These are phyloP conservation scores for Globisporangium orthogonon DNA, from an alignment of 352 stramenopile species.

Conservation along the genomic window DNA sequence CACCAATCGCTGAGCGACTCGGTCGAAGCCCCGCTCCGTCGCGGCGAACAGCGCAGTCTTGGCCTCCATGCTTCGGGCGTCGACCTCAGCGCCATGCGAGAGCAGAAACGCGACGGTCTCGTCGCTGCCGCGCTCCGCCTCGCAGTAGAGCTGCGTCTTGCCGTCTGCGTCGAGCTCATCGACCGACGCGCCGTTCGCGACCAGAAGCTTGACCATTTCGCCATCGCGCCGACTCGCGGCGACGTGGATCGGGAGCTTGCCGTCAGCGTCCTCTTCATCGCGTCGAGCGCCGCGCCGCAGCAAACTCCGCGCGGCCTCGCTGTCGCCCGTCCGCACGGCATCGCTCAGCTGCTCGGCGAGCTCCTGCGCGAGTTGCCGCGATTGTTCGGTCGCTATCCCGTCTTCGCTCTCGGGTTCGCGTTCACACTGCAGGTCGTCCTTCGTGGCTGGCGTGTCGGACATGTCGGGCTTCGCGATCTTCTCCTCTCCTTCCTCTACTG, in stretches of 20 bases:
- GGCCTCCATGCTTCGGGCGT: background rate
- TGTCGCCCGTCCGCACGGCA: background rate
- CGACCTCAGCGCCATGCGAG: background rate
- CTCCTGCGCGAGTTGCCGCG: background rate
- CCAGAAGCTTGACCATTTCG: background rate
- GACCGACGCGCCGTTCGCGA: background rate
- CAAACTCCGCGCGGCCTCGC: background rate
- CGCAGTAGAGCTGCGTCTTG: background rate
- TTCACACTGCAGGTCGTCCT: too few species aligned
- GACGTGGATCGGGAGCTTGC: constrained; percentile 1
- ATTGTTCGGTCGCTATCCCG: background rate
- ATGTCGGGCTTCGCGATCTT: background rate
- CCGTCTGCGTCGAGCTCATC: background rate
- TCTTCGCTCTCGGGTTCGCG: background rate
- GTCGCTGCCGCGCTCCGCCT: background rate
- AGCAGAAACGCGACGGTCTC: background rate
- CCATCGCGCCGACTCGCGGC: background rate
- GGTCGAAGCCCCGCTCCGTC: background rate
- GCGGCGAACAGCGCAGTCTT: constrained; percentile 5
- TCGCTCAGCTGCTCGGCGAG: background rate
- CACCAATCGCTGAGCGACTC: background rate
- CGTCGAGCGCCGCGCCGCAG: background rate
- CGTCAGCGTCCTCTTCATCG: constrained; percentile 4
- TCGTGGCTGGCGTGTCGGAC: background rate
- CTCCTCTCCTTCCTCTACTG: background rate